These are phyloP conservation scores for Marsdenia floribunda DNA, from an alignment of 257 asterid genomes.

Conservation along the genomic window DNA sequence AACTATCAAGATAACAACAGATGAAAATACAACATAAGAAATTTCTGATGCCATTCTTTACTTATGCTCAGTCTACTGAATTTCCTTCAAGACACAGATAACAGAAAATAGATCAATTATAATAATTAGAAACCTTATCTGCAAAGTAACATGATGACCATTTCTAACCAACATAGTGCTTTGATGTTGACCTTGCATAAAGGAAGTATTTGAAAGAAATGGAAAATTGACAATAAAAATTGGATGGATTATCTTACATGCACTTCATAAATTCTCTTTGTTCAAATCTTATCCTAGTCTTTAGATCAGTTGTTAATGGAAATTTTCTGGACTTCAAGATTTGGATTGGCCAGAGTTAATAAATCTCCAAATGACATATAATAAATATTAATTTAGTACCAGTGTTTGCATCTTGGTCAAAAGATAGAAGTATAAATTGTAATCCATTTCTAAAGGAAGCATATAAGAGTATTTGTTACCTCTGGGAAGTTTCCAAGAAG, in stretches of 20 bases:
- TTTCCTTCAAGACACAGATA: not conserved
- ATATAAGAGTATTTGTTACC: conserved; percentile 38
- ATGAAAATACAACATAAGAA: not conserved
- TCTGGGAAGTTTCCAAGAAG: conserved; percentile 92
- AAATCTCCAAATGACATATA: not conserved
- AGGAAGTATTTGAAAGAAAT: not conserved
- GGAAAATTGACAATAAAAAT: not conserved
- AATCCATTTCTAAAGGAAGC: not conserved
- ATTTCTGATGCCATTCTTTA: not conserved
- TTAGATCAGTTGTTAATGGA: not conserved
- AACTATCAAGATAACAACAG: not conserved
- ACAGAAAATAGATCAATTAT: too few relatives aligned
- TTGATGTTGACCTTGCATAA: not conserved
- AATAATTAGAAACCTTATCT: not conserved
- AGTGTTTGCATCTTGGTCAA: not conserved
- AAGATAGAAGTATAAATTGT: too few relatives aligned
- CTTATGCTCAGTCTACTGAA: not conserved
- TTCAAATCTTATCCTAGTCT: not conserved
- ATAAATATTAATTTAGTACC: not conserved
- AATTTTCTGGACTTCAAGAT: not conserved
- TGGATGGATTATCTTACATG: not conserved
- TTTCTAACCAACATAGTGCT: not conserved
- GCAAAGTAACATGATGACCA: not conserved
- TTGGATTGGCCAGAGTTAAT: not conserved
- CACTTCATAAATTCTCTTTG: not conserved